Conservation (phyloP, 2,329 filamentous ascomycete genomes). For the Davidsoniella virescens region DNA sequence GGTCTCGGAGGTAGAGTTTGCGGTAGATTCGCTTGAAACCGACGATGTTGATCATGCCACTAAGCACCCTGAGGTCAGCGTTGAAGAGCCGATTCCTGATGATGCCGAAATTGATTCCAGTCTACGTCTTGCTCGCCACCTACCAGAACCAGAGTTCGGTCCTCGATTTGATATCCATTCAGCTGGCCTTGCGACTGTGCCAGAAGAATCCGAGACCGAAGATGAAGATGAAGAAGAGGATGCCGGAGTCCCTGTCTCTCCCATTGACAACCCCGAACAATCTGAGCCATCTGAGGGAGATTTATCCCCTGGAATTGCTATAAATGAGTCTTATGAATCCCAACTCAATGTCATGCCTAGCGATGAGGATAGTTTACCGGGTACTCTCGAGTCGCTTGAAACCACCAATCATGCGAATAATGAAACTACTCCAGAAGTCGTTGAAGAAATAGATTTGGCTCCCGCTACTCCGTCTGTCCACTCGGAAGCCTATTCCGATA, state of each 20-base stretch:
- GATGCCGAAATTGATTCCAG: not conserved
- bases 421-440: not conserved
- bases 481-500: not conserved
- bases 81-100: not conserved
- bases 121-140: not conserved
- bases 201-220: slow-evolving; percentile 8
- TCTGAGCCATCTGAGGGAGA: not conserved
- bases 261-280: not conserved
- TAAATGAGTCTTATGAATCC: not conserved
- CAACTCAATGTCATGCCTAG: no score
- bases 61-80: no score
- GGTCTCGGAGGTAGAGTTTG: slow-evolving; percentile 6
- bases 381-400: no score
- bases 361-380: no score
- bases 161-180: not conserved
- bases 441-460: not conserved
- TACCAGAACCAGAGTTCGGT: slow-evolving; percentile 1
- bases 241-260: not conserved
- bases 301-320: not conserved
- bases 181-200: slow-evolving; percentile 3
- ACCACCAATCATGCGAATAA: no score
- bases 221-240: slow-evolving; percentile 4
- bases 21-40: slow-evolving; percentile 5
- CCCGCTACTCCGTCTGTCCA: not conserved
- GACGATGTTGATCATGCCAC: not conserved